Evolutionary conservation across 2,329 filamentous ascomycete genomes (phyloP).

Genomic region (Aspergillus neoniger): DNA sequence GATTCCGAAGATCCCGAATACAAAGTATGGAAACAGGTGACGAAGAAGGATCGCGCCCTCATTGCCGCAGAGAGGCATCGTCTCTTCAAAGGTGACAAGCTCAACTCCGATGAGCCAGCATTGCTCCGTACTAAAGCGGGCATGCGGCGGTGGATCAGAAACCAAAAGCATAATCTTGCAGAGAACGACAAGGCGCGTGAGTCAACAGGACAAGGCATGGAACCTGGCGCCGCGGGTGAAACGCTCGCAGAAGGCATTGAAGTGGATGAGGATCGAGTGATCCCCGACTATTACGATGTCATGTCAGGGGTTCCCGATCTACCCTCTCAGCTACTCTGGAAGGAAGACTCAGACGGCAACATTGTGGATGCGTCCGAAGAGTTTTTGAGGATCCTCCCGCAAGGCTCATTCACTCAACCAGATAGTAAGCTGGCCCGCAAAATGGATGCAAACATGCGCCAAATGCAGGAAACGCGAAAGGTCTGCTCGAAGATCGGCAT

Average conservation of each 20-base stretch:
- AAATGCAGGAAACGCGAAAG: conserved; percentile 96
- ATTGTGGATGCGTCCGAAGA: conserved; percentile 87
- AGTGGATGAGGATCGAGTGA: conserved; percentile 75
- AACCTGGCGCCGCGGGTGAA: conserved; percentile 60
- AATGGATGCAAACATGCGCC: conserved; percentile 86
- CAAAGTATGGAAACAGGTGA: conserved; percentile 98
- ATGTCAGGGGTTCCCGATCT: conserved; percentile 85
- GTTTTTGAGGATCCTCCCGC: conserved; percentile 74
- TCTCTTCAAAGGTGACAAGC: conserved; percentile 79
- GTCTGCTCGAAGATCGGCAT: conserved; percentile 95
- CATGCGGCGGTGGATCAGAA: conserved; percentile 84
- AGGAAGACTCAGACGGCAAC: conserved; percentile 84
- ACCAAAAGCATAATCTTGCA: conserved; percentile 69
- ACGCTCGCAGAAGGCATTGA: conserved; percentile 95
- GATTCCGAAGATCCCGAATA: conserved; percentile 89
- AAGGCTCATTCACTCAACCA: conserved; percentile 73
- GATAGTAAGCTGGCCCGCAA: conserved; percentile 72
- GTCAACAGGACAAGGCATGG: conserved; percentile 49
- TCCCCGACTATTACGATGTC: conserved; percentile 94
- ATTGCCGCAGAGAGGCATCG: conserved; percentile 83
- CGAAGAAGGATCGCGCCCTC: conserved; percentile 88
- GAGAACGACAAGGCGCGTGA: conserved; percentile 51
- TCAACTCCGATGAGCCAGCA: conserved; percentile 86
- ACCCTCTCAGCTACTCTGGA: conserved; percentile 75
- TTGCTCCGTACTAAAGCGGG: conserved; percentile 79